A percentile compares a stretch with the other conserved stretches of the same genome.
These are phyloP conservation scores for Saprolegnia parasitica DNA, from an alignment of 352 stramenopile species.

Conservation along the genomic window DNA sequence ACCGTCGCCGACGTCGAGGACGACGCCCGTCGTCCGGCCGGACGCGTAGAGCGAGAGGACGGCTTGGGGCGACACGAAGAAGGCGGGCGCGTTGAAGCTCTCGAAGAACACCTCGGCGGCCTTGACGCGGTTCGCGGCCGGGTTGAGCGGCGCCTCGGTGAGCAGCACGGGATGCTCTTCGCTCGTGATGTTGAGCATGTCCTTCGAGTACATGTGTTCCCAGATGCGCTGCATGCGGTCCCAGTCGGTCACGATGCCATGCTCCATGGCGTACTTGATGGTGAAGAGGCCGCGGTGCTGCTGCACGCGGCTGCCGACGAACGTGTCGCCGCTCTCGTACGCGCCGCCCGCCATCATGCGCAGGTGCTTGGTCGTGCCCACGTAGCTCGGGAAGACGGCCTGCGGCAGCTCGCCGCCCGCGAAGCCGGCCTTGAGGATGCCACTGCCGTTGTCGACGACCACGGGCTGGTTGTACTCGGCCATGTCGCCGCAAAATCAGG, in stretches of 20 bases:
- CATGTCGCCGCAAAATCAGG: slow-evolving; percentile 17
- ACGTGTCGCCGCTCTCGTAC: slow-evolving; percentile 64
- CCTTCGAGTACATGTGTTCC: slow-evolving; percentile 86
- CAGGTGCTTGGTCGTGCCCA: slow-evolving; percentile 69
- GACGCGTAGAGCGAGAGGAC: slow-evolving; percentile 87
- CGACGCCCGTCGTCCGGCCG: slow-evolving; percentile 78
- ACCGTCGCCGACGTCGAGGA: slow-evolving; percentile 86
- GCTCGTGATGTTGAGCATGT: slow-evolving; percentile 83
- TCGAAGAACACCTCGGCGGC: slow-evolving; percentile 84
- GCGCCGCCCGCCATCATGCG: slow-evolving; percentile 80
- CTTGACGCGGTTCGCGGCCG: slow-evolving; percentile 66
- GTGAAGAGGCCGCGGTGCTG: slow-evolving; percentile 77
- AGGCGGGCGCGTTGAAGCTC: slow-evolving; percentile 77
- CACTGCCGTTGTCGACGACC: slow-evolving; percentile 84
- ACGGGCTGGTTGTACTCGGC: slow-evolving; percentile 64
- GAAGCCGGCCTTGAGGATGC: slow-evolving; percentile 78
- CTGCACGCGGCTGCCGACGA: slow-evolving; percentile 72
- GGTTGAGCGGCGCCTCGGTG: slow-evolving; percentile 76
- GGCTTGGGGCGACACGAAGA: slow-evolving; percentile 81
- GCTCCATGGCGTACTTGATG: slow-evolving; percentile 84
- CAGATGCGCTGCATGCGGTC: slow-evolving; percentile 85
- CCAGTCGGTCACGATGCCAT: slow-evolving; percentile 82
- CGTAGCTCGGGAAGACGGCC: slow-evolving; percentile 71
- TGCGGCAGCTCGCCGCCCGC: slow-evolving; percentile 69
- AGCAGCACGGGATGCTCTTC: slow-evolving; percentile 82